These are phyloP conservation scores for Rhizodiscina lignyota DNA, from an alignment of 495 filamentous ascomycete species.

Conservation along the genomic window DNA sequence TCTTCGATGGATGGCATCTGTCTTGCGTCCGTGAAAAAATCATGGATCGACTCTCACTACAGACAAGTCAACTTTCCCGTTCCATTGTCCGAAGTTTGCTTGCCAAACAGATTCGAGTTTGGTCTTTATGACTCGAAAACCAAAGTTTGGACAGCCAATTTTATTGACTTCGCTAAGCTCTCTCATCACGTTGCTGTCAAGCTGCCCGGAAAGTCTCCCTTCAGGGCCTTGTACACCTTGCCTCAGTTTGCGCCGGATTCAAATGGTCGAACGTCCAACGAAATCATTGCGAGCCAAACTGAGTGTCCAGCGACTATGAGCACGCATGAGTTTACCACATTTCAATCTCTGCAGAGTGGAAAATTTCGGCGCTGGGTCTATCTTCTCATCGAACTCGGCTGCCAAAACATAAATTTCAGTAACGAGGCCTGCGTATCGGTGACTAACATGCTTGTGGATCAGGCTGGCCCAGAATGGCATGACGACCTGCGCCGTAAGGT, in stretches of 20 bases:
- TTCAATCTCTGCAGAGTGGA: constrained; percentile 30
- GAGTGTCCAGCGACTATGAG: constrained; percentile 29
- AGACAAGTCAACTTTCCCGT: constrained; percentile 14
- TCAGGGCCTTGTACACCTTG: constrained; percentile 7
- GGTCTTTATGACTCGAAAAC: constrained; percentile 15
- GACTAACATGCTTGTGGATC: constrained; percentile 26
- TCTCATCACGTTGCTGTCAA: constrained; percentile 13
- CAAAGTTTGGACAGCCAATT: constrained; percentile 12
- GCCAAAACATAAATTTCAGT: constrained; percentile 36
- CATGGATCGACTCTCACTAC: constrained; percentile 21
- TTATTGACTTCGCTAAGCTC: constrained; percentile 13
- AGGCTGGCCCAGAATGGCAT: constrained; percentile 27
- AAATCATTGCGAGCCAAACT: constrained; percentile 35
- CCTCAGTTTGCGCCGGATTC: constrained; percentile 7
- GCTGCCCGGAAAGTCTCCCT: constrained; percentile 14
- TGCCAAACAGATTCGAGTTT: constrained; percentile 16
- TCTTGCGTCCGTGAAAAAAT: constrained; percentile 24
- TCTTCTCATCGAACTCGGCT: constrained; percentile 33
- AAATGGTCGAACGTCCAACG: constrained; percentile 35
- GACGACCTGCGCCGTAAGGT: constrained; percentile 20
- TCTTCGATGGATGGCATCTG: constrained; percentile 9
- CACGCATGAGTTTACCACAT: constrained; percentile 33
- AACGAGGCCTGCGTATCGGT: constrained; percentile 26
- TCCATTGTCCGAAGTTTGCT: constrained; percentile 11
- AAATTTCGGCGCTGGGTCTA: constrained; percentile 28